Percentiles rank a stretch among this genome's conserved stretches.
These are phyloP conservation scores for Misopates orontium DNA, from an alignment of 257 asterid genomes.

Conservation along the genomic window DNA sequence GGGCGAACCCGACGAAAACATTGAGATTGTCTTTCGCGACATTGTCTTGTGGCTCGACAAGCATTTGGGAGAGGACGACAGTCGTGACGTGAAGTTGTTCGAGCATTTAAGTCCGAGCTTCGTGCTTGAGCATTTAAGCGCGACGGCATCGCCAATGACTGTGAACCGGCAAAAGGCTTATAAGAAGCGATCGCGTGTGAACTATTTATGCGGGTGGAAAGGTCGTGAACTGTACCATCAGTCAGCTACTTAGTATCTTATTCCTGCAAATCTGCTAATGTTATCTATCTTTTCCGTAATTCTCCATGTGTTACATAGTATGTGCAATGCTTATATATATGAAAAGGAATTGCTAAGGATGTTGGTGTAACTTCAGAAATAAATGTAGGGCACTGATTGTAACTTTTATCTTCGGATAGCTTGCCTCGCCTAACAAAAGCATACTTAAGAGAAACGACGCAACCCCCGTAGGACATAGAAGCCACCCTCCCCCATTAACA, in stretches of 20 bases:
- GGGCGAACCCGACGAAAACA: constrained; percentile 50
- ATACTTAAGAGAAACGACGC: too few species aligned
- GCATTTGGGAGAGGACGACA: constrained; percentile 29
- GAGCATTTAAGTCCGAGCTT: constrained; percentile 2
- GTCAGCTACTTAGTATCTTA: constrained; percentile 38
- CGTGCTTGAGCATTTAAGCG: constrained; percentile 18
- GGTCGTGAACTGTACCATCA: constrained; percentile 50
- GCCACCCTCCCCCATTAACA: too few species aligned
- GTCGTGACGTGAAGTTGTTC: neutral
- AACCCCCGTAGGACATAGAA: too few species aligned
- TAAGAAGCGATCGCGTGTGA: constrained; percentile 31
- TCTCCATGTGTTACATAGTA: too few species aligned
- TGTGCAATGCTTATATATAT: too few species aligned
- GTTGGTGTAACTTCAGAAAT: too few species aligned
- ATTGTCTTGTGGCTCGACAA: constrained; percentile 80
- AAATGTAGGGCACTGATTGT: too few species aligned
- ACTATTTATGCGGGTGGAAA: constrained; percentile 59
- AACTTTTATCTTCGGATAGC: too few species aligned
- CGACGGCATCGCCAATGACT: constrained; percentile 27
- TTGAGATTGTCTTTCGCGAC: constrained; percentile 63
- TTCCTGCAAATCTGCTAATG: too few species aligned
- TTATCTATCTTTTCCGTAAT: too few species aligned
- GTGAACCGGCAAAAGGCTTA: constrained; percentile 21
- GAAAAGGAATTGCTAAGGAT: too few species aligned
- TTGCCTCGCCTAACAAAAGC: too few species aligned